These are phyloP conservation scores for Cladosporium sp. DNA, from an alignment of 2,329 filamentous ascomycete species.

Conservation along the genomic window DNA sequence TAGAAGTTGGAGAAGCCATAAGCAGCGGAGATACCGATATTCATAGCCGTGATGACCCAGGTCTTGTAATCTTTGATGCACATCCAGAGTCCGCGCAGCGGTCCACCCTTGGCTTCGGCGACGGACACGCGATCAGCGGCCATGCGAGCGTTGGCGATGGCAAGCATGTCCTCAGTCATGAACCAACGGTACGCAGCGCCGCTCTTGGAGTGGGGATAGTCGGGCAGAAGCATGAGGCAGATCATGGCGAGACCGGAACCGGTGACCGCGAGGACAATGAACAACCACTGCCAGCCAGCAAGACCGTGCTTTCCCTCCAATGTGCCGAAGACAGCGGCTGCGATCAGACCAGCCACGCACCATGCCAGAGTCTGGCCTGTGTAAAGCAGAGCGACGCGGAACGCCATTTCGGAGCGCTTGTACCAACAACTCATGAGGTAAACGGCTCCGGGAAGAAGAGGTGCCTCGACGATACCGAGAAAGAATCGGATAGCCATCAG, in stretches of 20 bases:
- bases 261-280: background rate
- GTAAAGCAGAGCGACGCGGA: background rate
- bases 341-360: background rate
- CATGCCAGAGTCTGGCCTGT: background rate
- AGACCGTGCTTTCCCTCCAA: background rate
- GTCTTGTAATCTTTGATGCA: background rate
- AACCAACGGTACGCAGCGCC: slow-evolving; percentile 34
- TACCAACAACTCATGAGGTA: slow-evolving; percentile 32
- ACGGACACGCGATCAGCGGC: slow-evolving; percentile 45
- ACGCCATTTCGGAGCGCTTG: slow-evolving; percentile 28
- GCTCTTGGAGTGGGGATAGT: slow-evolving; percentile 49
- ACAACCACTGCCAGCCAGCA: background rate
- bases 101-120: slow-evolving; percentile 35
- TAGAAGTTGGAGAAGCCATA: background rate
- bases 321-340: background rate
- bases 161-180: slow-evolving; percentile 36
- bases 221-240: slow-evolving; percentile 58
- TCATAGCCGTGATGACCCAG: background rate
- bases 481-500: slow-evolving; percentile 21
- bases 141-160: slow-evolving; percentile 13
- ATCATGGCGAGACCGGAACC: slow-evolving; percentile 57
- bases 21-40: background rate
- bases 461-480: slow-evolving; percentile 15
- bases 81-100: slow-evolving; percentile 13
- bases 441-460: background rate